Evolutionary conservation across 140 eudicot genomes (phyloP).

Genomic region (Ambrosia hybrid): DNA sequence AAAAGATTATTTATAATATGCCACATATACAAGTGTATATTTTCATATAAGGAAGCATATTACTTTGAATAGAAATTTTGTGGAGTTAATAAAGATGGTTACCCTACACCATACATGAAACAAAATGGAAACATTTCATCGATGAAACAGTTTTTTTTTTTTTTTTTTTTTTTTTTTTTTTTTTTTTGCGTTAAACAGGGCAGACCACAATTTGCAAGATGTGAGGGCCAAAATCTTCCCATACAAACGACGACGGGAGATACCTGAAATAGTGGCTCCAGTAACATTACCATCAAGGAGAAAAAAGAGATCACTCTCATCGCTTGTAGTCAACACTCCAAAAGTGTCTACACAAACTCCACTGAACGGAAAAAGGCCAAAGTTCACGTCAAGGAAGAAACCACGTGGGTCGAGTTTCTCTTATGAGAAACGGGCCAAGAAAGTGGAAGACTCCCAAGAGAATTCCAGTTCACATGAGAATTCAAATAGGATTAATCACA

Average conservation of each 20-base stretch:
- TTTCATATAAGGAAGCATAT: too few relatives aligned
- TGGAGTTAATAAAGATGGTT: too few relatives aligned
- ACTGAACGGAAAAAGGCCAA: conserved; percentile 74
- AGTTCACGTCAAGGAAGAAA: conserved; percentile 53
- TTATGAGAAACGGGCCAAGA: conserved; percentile 51
- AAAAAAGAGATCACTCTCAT: conserved; percentile 87
- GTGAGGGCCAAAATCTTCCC: conserved; percentile 78
- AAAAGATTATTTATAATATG: too few relatives aligned
- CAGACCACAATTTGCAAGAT: conserved; percentile 76
- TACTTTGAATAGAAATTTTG: too few relatives aligned
- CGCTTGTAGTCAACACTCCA: conserved; percentile 81
- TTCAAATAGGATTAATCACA: conserved; percentile 54
- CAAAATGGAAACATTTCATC: not conserved
- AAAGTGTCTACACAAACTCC: conserved; percentile 59
- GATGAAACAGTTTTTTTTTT: not conserved
- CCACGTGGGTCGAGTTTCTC: conserved; percentile 57
- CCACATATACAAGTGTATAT: too few relatives aligned
- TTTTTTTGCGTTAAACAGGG: conserved; percentile 48
- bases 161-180: not conserved
- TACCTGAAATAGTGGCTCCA: conserved; percentile 49
- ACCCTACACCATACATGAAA: not conserved
- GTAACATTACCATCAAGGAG: conserved; percentile 55
- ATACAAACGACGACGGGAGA: conserved; percentile 48
- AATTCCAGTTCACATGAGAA: conserved; percentile 78
- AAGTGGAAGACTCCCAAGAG: conserved; percentile 58